A percentile compares a stretch with the other conserved stretches of the same genome.
Evolutionary conservation across 306 rosid species (phyloP).

Genomic region (Vicia sativa): DNA sequence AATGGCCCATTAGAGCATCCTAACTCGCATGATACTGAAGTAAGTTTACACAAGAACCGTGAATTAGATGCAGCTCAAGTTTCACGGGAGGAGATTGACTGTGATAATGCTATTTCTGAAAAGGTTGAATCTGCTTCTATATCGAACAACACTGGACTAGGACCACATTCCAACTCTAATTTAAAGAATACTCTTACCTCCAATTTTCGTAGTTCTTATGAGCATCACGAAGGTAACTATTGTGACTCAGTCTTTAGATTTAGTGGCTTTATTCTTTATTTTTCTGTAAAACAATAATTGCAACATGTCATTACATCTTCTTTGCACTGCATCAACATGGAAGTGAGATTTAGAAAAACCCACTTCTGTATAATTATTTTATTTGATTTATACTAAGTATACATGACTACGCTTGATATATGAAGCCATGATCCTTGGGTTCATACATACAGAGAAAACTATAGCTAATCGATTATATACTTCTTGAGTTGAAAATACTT

Average conservation of each 20-base stretch:
- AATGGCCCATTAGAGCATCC: conserved; percentile 34
- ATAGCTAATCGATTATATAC: not conserved
- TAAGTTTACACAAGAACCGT: conserved; percentile 40
- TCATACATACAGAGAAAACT: not conserved
- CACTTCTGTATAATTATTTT: conserved; percentile 9
- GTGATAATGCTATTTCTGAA: conserved; percentile 38
- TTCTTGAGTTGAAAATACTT: conserved; percentile 3
- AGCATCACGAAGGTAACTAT: conserved; percentile 50
- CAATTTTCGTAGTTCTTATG: conserved; percentile 28
- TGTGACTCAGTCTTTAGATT: conserved; percentile 18
- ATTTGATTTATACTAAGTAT: conserved; percentile 7
- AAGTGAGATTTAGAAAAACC: conserved; percentile 19
- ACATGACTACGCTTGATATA: not conserved
- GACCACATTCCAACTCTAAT: conserved; percentile 41
- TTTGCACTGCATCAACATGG: conserved; percentile 8
- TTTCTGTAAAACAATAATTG: conserved; percentile 17
- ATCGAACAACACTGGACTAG: conserved; percentile 38
- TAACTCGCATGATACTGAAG: conserved; percentile 34
- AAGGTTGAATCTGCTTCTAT: conserved; percentile 36
- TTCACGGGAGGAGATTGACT: conserved; percentile 36
- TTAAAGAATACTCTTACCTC: conserved; percentile 35
- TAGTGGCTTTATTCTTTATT: conserved; percentile 7
- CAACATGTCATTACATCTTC: conserved; percentile 9
- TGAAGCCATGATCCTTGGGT: conserved; percentile 12
- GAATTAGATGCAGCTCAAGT: conserved; percentile 40